A percentile compares a stretch with the other conserved stretches of the same genome.
These are phyloP conservation scores for Puccinellia tenuiflora DNA, from an alignment of 176 grass and related monocot genomes.

Conservation along the genomic window DNA sequence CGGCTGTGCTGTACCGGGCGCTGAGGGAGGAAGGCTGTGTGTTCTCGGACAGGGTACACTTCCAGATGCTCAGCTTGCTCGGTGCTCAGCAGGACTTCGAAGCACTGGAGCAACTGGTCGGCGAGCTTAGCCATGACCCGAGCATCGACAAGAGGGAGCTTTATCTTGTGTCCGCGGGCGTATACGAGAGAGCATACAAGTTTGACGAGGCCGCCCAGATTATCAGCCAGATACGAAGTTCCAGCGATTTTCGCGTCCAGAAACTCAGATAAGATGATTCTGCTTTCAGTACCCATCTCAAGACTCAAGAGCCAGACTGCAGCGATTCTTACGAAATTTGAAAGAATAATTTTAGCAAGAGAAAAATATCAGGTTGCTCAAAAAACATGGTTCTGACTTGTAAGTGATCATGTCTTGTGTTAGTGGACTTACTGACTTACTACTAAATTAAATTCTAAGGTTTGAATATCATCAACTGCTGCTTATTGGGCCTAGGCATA, in stretches of 20 bases:
- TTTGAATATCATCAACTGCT: background rate
- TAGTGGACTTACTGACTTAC: background rate
- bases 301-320: background rate
- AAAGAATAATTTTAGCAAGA: background rate
- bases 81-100: constrained; percentile 69
- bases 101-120: constrained; percentile 52
- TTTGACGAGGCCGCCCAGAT: constrained; percentile 65
- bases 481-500: background rate
- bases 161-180: constrained; percentile 55
- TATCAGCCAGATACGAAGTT: constrained; percentile 54
- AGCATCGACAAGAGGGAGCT: constrained; percentile 86
- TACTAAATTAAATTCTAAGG: background rate
- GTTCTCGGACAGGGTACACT: constrained; percentile 87
- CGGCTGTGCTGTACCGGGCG: constrained; percentile 38
- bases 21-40: constrained; percentile 74
- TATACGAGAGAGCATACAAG: constrained; percentile 72
- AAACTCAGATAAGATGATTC: constrained; percentile 30
- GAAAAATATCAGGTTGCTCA: background rate
- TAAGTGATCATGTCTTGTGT: background rate
- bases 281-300: background rate
- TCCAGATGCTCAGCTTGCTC: constrained; percentile 93
- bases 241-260: background rate
- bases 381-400: background rate
- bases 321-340: background rate
- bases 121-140: constrained; percentile 52